A percentile compares a stretch with the other conserved stretches of the same genome.
These are phyloP conservation scores for Nemania bipapillata DNA, from an alignment of 2,329 filamentous ascomycete species.

Conservation along the genomic window DNA sequence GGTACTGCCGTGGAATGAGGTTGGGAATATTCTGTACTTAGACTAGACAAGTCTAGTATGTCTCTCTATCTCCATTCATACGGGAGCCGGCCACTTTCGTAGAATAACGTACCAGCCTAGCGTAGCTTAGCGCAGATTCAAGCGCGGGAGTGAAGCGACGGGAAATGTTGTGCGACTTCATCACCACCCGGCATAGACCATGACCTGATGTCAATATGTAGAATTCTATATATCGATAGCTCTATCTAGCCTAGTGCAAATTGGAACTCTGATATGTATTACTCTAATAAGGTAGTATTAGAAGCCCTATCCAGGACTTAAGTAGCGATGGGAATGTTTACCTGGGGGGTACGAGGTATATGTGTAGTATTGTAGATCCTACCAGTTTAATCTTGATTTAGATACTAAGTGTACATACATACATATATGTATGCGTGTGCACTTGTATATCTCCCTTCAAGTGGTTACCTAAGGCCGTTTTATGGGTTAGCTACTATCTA, in stretches of 20 bases:
- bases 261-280: neutral
- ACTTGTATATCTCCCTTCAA: neutral
- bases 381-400: neutral
- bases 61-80: no score
- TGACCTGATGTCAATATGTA: neutral
- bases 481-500: no score
- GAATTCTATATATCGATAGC: neutral
- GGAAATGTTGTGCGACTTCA: constrained; percentile 28
- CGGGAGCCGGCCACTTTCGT: constrained; percentile 6
- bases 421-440: no score
- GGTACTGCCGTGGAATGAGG: neutral
- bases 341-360: neutral
- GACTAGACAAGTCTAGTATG: no score
- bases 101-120: constrained; percentile 19
- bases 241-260: neutral
- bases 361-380: neutral
- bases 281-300: neutral
- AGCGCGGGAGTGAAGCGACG: constrained; percentile 25
- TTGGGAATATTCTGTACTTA: no score
- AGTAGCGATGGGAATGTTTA: neutral
- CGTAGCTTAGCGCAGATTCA: constrained; percentile 32
- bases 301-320: neutral
- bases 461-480: neutral
- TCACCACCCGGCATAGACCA: neutral
- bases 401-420: neutral